Base-by-base conservation (phyloP, 768 basidiomycete species). In the Calocybe indica region DNA sequence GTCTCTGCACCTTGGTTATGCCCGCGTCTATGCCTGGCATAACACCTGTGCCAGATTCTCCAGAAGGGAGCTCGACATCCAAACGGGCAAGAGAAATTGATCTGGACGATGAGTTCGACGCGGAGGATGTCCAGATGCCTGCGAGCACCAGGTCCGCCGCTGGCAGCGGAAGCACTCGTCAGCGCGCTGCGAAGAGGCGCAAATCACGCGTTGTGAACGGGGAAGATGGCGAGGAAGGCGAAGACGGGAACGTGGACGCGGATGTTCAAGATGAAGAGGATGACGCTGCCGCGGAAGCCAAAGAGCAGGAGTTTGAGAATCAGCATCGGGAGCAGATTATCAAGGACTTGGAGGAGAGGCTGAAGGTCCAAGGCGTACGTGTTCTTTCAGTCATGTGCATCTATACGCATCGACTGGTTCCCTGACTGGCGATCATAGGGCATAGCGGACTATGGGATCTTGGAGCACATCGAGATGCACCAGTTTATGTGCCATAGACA, bases 401-500 rank as follows among this genome's bases (percentile, higher is more conserved):
- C 15, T 38, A 7, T 29, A 42, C 39, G 42, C 38, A 42, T 30
- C 48, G 35, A 46, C n/a, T 45, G 29, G 41, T 7, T 44, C n/a
- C 14, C 49, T 45, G 28, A 43, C 3, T 15, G 28, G 29, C 28
- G n/a, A 48, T 30, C 28, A 2, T 54, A 95, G 92, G 78, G 74
- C 10, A 73, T 89, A 40, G 89, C 93, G 5, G 85, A 94, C 43
- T 79, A 85, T 56, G 95, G 94, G 5, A 84, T 97, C 54, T 88
- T 97, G 51, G 86, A 91, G 56, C 74, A 76, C 32, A 78, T 96
- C 37, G 86, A 92, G 59, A 82, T 92, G 79, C 76, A 82, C 58
- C 85, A 97, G 60, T 98, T 98, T 68, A 95, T 98, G 93, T 96
- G 93, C 64, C 94, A 98, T 68, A 77, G 82, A 62, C 83, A 76